Evolutionary conservation across 2,329 filamentous ascomycete genomes (phyloP), one percentile per base, ranked within the genome.

Genomic region (Incumbomyces lentus): DNA sequence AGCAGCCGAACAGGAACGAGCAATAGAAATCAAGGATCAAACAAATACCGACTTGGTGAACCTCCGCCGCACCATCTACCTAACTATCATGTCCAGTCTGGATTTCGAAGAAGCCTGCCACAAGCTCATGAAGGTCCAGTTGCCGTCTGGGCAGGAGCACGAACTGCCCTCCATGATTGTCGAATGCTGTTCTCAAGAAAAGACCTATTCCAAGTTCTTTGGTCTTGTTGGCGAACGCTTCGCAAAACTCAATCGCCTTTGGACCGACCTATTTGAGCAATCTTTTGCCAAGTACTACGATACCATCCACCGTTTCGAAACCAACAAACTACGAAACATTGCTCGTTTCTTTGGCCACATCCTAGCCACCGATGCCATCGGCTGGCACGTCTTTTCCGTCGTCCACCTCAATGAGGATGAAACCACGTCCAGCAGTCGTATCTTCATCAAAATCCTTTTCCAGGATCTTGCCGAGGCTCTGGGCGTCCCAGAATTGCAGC

Each of bases 401-500:
- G 80, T 98, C 51, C 89, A 89, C 62, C 70, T 98, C 43, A 98
- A 92, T 60, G 89, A 98, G 64, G 90, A 96, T 49, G 92, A 98
- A 60, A 98, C 92, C 0, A 98, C 90, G 1, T 90, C 88, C 1
- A 92, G 87, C 52, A 94, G 86, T 56, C 86, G 92, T 71, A 96
- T 98, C 64, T 98, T 96, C 62, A 85, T 98, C 73, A 96, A 95
- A 71, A 96, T 96, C 48, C 69, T 98, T 11, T 93, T 98, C 62
- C 88, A 96, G 64, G 88, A 95, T 59, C 77, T 96, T 18, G 77
- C 82, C 3, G 87, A 95, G 66, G 84, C 86, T 50, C 75, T 95
- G 49, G 90, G 92, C 48, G 81, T 95, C 73, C 73, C 81, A 39
- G 86, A 84, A 59, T 68, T 98, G 44, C 81, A 84, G 56, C 76